A percentile compares a stretch with the other conserved stretches of the same genome.
Evolutionary conservation across 805 yeast genomes (phyloP).

Genomic region (Saccharomyces jurei): DNA sequence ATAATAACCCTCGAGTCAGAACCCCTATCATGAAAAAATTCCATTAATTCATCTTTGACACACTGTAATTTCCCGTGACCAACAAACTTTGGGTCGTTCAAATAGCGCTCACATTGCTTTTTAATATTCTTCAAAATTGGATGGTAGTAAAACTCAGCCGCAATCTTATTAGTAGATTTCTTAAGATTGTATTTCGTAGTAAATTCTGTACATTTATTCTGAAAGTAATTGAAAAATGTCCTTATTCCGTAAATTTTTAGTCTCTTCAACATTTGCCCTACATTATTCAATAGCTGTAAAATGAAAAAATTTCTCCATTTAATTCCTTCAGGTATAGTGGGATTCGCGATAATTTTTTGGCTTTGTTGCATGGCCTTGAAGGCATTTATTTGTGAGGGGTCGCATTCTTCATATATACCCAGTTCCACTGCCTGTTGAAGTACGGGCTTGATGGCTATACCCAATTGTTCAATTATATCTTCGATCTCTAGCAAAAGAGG

Average conservation of each 20-base stretch:
- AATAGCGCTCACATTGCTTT: conserved; percentile 36
- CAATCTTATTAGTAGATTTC: conserved; percentile 56
- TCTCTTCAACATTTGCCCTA: conserved; percentile 63
- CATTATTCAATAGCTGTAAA: conserved; percentile 54
- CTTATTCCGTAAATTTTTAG: conserved; percentile 74
- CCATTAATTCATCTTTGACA: conserved; percentile 46
- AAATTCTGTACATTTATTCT: conserved; percentile 49
- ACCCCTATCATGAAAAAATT: conserved; percentile 42
- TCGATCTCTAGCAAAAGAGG: conserved; percentile 46
- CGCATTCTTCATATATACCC: conserved; percentile 54
- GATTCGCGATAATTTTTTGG: conserved; percentile 47
- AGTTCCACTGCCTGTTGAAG: conserved; percentile 55
- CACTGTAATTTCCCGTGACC: conserved; percentile 72
- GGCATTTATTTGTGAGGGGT: conserved; percentile 60
- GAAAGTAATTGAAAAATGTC: conserved; percentile 63
- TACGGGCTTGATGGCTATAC: conserved; percentile 61
- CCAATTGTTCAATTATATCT: conserved; percentile 45
- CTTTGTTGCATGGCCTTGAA: conserved; percentile 66
- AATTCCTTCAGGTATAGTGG: conserved; percentile 52
- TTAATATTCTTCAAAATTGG: conserved; percentile 40
- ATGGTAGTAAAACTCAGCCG: conserved; percentile 54
- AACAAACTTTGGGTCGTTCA: conserved; percentile 32
- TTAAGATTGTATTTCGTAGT: conserved; percentile 48
- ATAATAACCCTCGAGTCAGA: conserved; percentile 68
- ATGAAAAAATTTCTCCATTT: conserved; percentile 66